These are phyloP conservation scores for Fusarium sp. DNA, from an alignment of 2,329 filamentous ascomycete species.

Conservation along the genomic window DNA sequence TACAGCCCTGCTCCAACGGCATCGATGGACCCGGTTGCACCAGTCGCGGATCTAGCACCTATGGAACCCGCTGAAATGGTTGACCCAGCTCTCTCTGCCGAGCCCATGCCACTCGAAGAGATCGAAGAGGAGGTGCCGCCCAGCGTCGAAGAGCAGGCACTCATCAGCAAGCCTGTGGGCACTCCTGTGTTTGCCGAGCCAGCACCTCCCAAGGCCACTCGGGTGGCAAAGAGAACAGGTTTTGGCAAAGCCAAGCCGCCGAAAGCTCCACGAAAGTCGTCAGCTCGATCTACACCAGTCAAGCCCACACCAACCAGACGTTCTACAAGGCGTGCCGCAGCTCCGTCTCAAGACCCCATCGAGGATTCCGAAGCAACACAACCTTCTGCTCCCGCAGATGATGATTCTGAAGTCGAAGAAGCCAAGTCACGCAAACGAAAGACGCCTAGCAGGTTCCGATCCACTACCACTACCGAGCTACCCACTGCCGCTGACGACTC, in stretches of 20 bases:
- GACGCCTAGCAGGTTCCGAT: conserved; percentile 48
- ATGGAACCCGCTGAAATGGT: conserved; percentile 36
- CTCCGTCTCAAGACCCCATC: conserved; percentile 49
- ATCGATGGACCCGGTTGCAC: conserved; percentile 27
- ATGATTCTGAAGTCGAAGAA: conserved; percentile 47
- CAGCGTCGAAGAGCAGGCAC: conserved; percentile 18
- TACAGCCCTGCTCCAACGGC: conserved; percentile 26
- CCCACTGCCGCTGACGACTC: conserved; percentile 39
- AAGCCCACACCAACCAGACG: conserved; percentile 41
- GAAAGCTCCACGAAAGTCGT: conserved; percentile 34
- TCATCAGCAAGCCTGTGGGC: conserved; percentile 25
- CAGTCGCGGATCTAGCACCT: conserved; percentile 14
- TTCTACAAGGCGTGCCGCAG: conserved; percentile 41
- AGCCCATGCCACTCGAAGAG: conserved; percentile 14
- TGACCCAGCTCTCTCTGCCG: conserved; percentile 39
- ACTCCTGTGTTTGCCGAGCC: conserved; percentile 35
- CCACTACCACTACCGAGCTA: conserved; percentile 27
- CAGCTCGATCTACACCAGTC: conserved; percentile 43
- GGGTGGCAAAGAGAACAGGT: conserved; percentile 43
- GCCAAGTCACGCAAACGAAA: conserved; percentile 44
- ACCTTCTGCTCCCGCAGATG: conserved; percentile 23
- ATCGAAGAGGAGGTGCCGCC: conserved; percentile 22
- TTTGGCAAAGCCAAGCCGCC: conserved; percentile 38
- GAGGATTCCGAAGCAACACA: conserved; percentile 44
- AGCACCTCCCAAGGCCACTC: conserved; percentile 44